phyloP scores from a whole-genome alignment of 345 rosid species.

The Dipteronia sinensis region DNA sequence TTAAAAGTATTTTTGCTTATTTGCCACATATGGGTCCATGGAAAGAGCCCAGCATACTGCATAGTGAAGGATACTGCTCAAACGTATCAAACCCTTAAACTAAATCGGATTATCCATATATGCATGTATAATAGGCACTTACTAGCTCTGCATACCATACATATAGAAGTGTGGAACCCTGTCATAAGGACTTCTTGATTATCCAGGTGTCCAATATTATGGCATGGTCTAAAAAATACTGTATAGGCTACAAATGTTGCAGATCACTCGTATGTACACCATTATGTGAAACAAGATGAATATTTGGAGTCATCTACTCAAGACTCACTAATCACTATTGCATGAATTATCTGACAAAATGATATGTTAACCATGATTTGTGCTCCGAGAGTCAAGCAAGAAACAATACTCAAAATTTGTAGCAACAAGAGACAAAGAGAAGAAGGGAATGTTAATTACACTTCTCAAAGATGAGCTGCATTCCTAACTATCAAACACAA shows the following conservation, averaged over 20 bases:
- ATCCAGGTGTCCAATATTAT: background rate
- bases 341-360: constrained; percentile 2
- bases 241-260: background rate
- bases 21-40: too few relatives aligned
- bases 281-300: background rate
- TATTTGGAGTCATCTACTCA: background rate
- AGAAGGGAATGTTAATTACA: background rate
- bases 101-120: too few relatives aligned
- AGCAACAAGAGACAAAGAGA: background rate
- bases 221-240: background rate
- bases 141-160: background rate
- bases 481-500: background rate
- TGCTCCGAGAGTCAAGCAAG: background rate
- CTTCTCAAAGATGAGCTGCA: background rate
- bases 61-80: too few relatives aligned
- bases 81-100: too few relatives aligned
- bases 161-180: background rate
- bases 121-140: background rate
- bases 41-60: too few relatives aligned
- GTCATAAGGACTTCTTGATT: background rate
- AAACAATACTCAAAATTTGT: background rate
- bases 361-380: background rate
- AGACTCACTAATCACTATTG: background rate
- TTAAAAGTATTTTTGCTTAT: too few relatives aligned
- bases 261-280: too few relatives aligned